phyloP scores from a whole-genome alignment of 768 basidiomycete genomes.

The Cystobasidium onofrii region DNA sequence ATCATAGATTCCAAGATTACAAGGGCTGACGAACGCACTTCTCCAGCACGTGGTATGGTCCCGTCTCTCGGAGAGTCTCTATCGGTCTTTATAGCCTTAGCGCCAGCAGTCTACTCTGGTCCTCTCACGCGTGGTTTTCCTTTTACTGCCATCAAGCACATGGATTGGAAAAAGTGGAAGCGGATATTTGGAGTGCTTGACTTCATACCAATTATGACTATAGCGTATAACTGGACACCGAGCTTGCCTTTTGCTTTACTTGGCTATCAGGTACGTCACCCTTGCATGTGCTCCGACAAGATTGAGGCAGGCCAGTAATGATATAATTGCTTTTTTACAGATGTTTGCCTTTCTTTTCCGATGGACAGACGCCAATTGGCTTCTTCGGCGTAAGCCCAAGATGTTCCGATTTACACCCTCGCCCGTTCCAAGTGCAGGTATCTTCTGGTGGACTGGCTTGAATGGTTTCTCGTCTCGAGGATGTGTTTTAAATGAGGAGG shows the following conservation, averaged over 20 bases:
- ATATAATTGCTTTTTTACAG: conserved; percentile 46
- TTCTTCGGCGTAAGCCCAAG: conserved; percentile 49
- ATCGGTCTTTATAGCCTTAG: conserved; percentile 51
- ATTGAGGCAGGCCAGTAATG: conserved; percentile 44
- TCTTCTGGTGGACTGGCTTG: conserved; percentile 52
- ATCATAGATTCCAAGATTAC: neutral
- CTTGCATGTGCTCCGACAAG: conserved; percentile 48
- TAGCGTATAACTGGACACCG: conserved; percentile 50
- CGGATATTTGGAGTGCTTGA: conserved; percentile 51
- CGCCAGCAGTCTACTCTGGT: conserved; percentile 52
- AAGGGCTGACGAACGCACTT: neutral
- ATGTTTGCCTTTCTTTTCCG: conserved; percentile 52
- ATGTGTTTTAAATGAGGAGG: conserved; percentile 45
- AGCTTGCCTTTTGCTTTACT: conserved; percentile 48
- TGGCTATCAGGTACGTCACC: conserved; percentile 52
- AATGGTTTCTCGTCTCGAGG: conserved; percentile 49
- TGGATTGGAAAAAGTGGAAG: conserved; percentile 51
- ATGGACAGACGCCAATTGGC: conserved; percentile 54
- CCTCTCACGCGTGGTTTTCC: conserved; percentile 52
- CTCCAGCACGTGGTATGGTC: conserved; percentile 48
- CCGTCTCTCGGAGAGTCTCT: conserved; percentile 50
- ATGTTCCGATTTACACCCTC: conserved; percentile 53
- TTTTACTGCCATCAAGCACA: conserved; percentile 48
- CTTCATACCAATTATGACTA: conserved; percentile 53
- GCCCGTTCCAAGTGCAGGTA: conserved; percentile 49